These are phyloP conservation scores for Lithospermum erythrorhizon DNA, from an alignment of 257 asterid species.

Conservation along the genomic window DNA sequence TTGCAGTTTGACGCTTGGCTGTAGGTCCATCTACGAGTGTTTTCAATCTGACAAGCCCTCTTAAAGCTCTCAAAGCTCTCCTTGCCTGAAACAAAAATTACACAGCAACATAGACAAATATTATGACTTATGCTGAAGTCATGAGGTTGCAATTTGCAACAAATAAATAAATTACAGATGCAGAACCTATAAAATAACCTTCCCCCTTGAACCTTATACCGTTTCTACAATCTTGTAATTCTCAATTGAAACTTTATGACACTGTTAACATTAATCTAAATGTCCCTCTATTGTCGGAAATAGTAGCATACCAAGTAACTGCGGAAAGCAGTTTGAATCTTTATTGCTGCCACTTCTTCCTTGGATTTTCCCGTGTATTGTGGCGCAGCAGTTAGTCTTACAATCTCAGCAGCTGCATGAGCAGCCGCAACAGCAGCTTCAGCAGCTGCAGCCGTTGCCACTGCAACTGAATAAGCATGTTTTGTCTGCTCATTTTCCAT, in stretches of 20 bases:
- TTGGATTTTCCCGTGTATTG: slow-evolving; percentile 8
- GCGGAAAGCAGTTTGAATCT: slow-evolving; percentile 33
- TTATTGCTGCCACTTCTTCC: slow-evolving; percentile 30
- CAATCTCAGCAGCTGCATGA: slow-evolving; percentile 25
- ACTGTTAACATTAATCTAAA: neutral
- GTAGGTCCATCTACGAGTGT: slow-evolving; percentile 13
- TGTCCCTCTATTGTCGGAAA: neutral
- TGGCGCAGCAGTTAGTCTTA: slow-evolving; percentile 6
- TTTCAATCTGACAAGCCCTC: slow-evolving; percentile 14
- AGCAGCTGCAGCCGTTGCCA: slow-evolving; percentile 17
- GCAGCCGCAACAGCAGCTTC: slow-evolving; percentile 25
- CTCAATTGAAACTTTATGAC: neutral
- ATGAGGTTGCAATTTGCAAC: neutral
- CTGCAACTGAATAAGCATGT: slow-evolving; percentile 19
- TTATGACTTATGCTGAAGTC: neutral
- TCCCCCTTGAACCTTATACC: slow-evolving; percentile 10
- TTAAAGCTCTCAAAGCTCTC: slow-evolving; percentile 13
- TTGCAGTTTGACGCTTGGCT: slow-evolving; percentile 14
- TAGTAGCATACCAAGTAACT: slow-evolving; percentile 54
- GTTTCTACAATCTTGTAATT: neutral
- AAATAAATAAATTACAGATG: neutral
- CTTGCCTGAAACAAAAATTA: slow-evolving; percentile 6
- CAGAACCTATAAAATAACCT: neutral
- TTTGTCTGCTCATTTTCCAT: slow-evolving; percentile 51
- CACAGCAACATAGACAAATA: neutral